Evolutionary conservation across 306 rosid species (phyloP), one percentile per base, ranked within the genome.

Genomic region (Calophaca sinica): DNA sequence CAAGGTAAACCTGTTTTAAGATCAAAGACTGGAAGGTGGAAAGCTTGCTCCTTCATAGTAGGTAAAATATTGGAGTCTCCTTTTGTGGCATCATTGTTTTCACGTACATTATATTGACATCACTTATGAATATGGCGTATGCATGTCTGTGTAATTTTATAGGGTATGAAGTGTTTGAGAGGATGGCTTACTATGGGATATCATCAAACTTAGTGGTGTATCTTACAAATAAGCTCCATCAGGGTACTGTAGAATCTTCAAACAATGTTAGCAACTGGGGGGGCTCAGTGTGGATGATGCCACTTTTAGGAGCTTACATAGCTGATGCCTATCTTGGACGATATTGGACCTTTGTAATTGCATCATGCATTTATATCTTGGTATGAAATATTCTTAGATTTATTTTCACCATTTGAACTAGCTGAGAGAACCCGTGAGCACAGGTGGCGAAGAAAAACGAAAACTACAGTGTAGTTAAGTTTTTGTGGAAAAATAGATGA

Each of bases 101-200:
- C 45, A 5, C 5, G 9, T 42, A 5, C 48, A 42, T 8, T 42
- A 42, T 42, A 42, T 7, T 42, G 11, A 42, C 1, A n/a, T 64
- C 8, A 20, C 35, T 44, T 26, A 5, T 4, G 5, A 64, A 10
- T 41, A 49, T 45, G 26, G 2, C 20, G 28, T 38, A 8, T 61
- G 39, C 3, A 6, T 62, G 9, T 14, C n/a, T 59, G 14, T 79
- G 15, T 44, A 9, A 26, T 15, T 61, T 48, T 46, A 61, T 39
- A 89, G 96, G 82, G 66, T 87, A 87, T 73, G 94, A 89, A 77
- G 74, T 89, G 62, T 86, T 93, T 83, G 96, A 93, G 81, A 90
- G 98, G 85, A 93, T 93, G 97, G 93, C 98, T 67, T 85, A 82
- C 73, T 83, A 88, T 32, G 97, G 98, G 53, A 86, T 93, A 26